These are phyloP conservation scores for Syzygium oleosum DNA, from an alignment of 345 rosid species.

Conservation along the genomic window DNA sequence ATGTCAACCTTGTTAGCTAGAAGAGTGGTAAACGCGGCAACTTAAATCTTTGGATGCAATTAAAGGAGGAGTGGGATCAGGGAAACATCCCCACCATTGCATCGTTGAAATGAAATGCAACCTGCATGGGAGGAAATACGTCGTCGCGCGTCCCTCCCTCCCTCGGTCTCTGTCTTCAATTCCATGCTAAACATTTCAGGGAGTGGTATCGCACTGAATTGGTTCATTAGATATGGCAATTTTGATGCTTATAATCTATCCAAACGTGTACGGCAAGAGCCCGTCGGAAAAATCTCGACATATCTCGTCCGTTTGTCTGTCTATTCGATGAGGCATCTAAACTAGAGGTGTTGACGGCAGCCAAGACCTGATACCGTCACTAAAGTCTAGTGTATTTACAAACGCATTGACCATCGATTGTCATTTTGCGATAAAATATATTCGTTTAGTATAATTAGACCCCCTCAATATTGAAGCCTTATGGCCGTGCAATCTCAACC, in stretches of 20 bases:
- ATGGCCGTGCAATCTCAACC: too few relatives aligned
- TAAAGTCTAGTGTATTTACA: neutral
- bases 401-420: fast-evolving
- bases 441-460: neutral
- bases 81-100: neutral
- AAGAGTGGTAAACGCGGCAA: neutral
- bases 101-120: neutral
- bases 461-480: too few relatives aligned
- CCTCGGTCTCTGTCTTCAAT: too few relatives aligned
- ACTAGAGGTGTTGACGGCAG: neutral
- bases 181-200: too few relatives aligned
- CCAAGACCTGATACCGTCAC: neutral
- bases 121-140: neutral
- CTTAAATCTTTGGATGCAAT: neutral
- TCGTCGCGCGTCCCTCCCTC: too few relatives aligned
- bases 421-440: neutral
- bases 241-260: neutral
- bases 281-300: neutral
- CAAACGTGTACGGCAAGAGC: neutral
- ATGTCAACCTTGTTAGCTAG: neutral
- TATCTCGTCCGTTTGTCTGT: too few relatives aligned
- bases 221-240: neutral
- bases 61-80: neutral
- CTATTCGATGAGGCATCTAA: too few relatives aligned
- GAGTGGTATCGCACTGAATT: too few relatives aligned